phyloP scores from a whole-genome alignment of 139 green algal genomes.

The Chlorella sp. region DNA sequence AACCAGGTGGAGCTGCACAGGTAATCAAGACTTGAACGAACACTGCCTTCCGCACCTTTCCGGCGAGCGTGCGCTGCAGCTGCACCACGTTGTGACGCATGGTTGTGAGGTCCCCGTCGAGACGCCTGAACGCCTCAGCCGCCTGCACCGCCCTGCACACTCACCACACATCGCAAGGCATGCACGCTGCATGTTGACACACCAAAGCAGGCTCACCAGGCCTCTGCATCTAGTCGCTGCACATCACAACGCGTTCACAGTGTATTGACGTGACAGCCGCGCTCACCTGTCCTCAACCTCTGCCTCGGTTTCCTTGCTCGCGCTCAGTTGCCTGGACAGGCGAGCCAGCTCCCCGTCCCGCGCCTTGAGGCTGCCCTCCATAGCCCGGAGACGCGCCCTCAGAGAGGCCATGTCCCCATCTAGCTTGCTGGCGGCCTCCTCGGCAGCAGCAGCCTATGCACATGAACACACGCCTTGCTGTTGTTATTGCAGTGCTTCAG shows the following conservation, averaged over 20 bases:
- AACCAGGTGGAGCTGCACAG: too few relatives aligned
- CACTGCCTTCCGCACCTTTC: too few relatives aligned
- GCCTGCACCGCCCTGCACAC: neutral
- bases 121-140: neutral
- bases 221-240: neutral
- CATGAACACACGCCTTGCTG: neutral
- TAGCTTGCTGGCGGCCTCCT: neutral
- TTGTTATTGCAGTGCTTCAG: neutral
- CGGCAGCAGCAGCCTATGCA: neutral
- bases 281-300: neutral
- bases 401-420: neutral
- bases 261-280: neutral
- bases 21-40: too few relatives aligned
- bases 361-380: slow-evolving; percentile 1
- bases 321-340: neutral
- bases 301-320: neutral
- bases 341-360: neutral
- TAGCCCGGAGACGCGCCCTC: neutral
- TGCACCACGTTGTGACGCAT: neutral
- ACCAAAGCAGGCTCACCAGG: neutral
- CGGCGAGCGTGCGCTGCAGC: neutral
- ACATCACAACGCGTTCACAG: neutral
- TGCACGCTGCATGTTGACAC: neutral
- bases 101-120: neutral
- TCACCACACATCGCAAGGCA: too few relatives aligned